These are phyloP conservation scores for Pichia sp. DNA, from an alignment of 1,139 yeast genomes.

Conservation along the genomic window DNA sequence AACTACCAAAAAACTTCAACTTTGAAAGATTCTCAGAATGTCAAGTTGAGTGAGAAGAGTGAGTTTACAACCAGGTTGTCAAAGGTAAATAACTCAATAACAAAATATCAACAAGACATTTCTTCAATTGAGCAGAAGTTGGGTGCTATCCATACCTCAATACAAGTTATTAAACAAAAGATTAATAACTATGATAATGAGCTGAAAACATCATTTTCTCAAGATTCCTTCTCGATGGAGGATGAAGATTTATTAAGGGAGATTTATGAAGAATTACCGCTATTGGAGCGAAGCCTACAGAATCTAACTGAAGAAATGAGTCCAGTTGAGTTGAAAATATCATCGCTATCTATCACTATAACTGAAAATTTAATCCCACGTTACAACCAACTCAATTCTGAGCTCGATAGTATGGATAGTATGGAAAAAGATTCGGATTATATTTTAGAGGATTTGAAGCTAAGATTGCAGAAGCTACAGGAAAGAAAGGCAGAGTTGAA, in stretches of 20 bases:
- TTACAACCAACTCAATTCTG: conserved; percentile 17
- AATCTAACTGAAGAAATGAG: conserved; percentile 42
- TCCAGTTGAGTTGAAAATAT: conserved; percentile 48
- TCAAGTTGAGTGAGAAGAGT: conserved; percentile 39
- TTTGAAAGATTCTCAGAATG: conserved; percentile 39
- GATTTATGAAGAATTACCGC: conserved; percentile 39
- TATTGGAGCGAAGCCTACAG: conserved; percentile 41
- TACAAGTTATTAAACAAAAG: conserved; percentile 30
- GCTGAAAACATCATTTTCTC: conserved; percentile 49
- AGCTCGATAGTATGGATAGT: conserved; percentile 33
- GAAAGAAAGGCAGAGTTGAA: conserved; percentile 58
- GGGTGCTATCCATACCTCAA: conserved; percentile 26
- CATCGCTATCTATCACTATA: conserved; percentile 54
- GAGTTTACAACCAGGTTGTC: conserved; percentile 42
- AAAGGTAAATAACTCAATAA: conserved; percentile 39
- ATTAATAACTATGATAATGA: conserved; percentile 46
- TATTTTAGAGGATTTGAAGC: conserved; percentile 55
- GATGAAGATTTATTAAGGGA: conserved; percentile 42
- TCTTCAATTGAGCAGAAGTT: conserved; percentile 32
- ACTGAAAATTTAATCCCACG: conserved; percentile 47
- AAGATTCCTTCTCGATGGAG: conserved; percentile 41
- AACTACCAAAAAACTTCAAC: conserved; percentile 42
- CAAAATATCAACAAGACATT: conserved; percentile 42
- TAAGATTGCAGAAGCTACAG: conserved; percentile 47
- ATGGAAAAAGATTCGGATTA: conserved; percentile 41